These are phyloP conservation scores for Protea cynaroides DNA, from an alignment of 164 flowering plant genomes.

Conservation along the genomic window DNA sequence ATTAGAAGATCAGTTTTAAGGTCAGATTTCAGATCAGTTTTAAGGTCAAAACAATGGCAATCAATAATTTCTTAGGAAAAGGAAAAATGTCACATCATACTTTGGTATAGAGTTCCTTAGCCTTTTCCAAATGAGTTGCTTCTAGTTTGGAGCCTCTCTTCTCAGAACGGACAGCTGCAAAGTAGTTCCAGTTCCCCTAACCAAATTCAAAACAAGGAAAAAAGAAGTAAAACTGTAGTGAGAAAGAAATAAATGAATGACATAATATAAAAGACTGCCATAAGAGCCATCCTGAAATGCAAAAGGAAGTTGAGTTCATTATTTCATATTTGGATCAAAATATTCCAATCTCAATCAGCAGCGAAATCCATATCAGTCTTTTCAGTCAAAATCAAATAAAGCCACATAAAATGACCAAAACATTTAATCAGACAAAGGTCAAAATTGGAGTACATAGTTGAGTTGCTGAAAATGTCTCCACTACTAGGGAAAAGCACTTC, in stretches of 20 bases:
- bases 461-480: neutral
- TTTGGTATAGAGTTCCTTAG: constrained; percentile 84
- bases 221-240: neutral
- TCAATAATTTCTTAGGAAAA: too few relatives aligned
- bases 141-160: constrained; percentile 90
- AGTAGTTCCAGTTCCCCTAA: constrained; percentile 99
- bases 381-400: too few relatives aligned
- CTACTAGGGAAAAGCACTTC: too few relatives aligned
- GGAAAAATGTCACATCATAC: constrained; percentile 29
- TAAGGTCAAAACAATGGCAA: too few relatives aligned
- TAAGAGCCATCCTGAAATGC: neutral
- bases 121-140: constrained; percentile 95
- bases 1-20: too few relatives aligned
- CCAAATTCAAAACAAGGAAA: constrained; percentile 15
- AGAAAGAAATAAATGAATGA: neutral
- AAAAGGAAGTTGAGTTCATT: neutral
- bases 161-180: constrained; percentile 87
- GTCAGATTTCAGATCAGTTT: too few relatives aligned
- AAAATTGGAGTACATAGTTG: too few relatives aligned
- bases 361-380: too few relatives aligned
- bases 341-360: too few relatives aligned
- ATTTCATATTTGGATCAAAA: too few relatives aligned
- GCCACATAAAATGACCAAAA: neutral
- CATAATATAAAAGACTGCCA: neutral
- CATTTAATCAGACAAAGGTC: too few relatives aligned